These are phyloP conservation scores for Amphicarpaea edgeworthii DNA, from an alignment of 306 rosid species.

Conservation along the genomic window DNA sequence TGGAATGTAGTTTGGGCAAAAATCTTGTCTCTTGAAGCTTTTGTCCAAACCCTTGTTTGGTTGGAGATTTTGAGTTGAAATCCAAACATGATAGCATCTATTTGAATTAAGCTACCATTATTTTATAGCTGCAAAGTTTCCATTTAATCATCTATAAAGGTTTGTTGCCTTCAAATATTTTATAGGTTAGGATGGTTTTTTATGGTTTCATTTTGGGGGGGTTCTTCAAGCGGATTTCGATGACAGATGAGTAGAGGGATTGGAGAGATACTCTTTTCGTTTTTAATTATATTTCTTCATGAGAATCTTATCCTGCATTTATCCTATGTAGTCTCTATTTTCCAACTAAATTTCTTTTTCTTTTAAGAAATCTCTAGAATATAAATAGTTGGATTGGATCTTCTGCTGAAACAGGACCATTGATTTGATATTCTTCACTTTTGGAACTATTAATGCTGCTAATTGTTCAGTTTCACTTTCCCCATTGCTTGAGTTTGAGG, in stretches of 20 bases:
- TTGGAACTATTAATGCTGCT: neutral
- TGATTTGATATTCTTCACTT: neutral
- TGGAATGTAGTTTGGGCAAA: neutral
- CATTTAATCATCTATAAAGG: neutral
- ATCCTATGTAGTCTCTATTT: neutral
- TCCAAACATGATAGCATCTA: neutral
- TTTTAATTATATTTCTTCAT: neutral
- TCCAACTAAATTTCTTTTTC: constrained; percentile 1
- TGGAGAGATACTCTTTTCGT: neutral
- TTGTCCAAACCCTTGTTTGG: neutral
- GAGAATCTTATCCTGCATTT: neutral
- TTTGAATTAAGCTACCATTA: neutral
- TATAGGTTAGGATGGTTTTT: neutral
- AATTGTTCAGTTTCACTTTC: neutral
- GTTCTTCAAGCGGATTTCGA: neutral
- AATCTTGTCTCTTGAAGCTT: neutral
- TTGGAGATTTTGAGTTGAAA: neutral
- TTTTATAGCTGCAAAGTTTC: neutral
- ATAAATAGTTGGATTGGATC: neutral
- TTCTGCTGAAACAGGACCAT: neutral
- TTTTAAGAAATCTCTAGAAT: neutral
- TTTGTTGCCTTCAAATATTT: neutral
- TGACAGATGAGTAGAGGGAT: neutral
- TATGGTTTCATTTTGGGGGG: neutral
- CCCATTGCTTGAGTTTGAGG: neutral